Evolutionary conservation across 306 rosid genomes (phyloP).

Genomic region (Datisca glomerata): DNA sequence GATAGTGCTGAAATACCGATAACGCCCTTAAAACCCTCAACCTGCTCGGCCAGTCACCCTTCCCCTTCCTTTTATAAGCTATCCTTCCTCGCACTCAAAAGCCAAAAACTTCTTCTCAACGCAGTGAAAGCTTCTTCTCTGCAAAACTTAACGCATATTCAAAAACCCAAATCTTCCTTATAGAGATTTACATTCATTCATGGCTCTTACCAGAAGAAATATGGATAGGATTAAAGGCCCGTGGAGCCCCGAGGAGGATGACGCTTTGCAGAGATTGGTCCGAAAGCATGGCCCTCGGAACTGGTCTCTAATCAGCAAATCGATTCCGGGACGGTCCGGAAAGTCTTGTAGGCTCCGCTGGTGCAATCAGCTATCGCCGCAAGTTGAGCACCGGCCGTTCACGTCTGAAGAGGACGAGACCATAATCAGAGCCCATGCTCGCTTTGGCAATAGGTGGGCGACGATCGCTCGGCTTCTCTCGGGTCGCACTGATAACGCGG

Average conservation of each 20-base stretch:
- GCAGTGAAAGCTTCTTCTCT: not conserved
- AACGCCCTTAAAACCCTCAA: slow-evolving; percentile 16
- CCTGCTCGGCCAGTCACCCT: slow-evolving; percentile 62
- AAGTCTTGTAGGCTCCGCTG: slow-evolving; percentile 88
- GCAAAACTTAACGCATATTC: not conserved
- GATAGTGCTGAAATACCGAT: not conserved
- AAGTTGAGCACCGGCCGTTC: slow-evolving; percentile 86
- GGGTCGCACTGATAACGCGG: slow-evolving; percentile 95
- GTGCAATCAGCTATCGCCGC: slow-evolving; percentile 95
- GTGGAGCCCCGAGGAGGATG: slow-evolving; percentile 93
- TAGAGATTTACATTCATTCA: not conserved
- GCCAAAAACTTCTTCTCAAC: not conserved
- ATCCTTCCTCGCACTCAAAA: not conserved
- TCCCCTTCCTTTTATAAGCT: slow-evolving; percentile 25
- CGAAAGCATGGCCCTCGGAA: slow-evolving; percentile 78
- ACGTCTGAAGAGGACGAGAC: slow-evolving; percentile 81
- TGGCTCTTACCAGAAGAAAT: slow-evolving; percentile 22
- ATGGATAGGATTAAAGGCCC: slow-evolving; percentile 96
- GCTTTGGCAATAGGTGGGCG: slow-evolving; percentile 96
- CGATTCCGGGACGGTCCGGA: slow-evolving; percentile 85
- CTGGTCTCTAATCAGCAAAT: slow-evolving; percentile 80
- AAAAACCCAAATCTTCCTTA: too few species aligned
- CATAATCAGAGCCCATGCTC: slow-evolving; percentile 74
- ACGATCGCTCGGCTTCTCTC: slow-evolving; percentile 78
- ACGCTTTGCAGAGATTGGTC: slow-evolving; percentile 51